Base-by-base conservation (phyloP, 1,139 yeast species). In the Candida frijolesensis region DNA sequence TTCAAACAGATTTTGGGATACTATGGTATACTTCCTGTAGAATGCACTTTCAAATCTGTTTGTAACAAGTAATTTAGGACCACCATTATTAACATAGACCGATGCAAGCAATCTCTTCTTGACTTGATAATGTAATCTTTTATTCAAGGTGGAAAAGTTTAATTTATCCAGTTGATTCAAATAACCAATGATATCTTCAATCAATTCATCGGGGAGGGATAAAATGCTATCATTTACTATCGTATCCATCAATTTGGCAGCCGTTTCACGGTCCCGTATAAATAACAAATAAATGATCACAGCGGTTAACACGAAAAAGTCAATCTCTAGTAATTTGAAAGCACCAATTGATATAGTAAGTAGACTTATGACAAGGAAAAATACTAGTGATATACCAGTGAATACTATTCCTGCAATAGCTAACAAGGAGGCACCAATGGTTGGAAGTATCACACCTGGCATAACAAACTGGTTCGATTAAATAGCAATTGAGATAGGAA, bases 151-250 rank as follows among this genome's bases (percentile, higher is more conserved):
- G 33, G 41, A 16, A 6, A 58, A 4, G 10, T 29, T 42, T n/a
- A 54, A 12, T 11, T 51, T 42, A 40, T 56, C 58, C 4, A 35
- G 3, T 39, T 57, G 59, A 30, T 54, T 48, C 27, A 58, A 49
- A 44, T 47, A 33, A 10, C 39, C 45, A 14, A 55, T 41, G 16
- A 56, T 49, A n/a, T 39, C 49, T 27, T 39, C 45, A 30, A 56
- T 32, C 25, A 56, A 30, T 43, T 56, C 51, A 33, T 44, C 44
- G 14, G 55, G 50, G 38, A 54, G 52, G n/a, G 44, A 32, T 15
- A 29, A 32, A 6, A 27, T 16, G 12, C 25, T 40, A 29, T 40
- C n/a, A 12, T 40, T 27, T n/a, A 29, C 8, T 10, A 38, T 2
- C 12, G 22, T 12, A 6, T 19, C 12, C 12, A 29, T 8, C 9